phyloP scores from a whole-genome alignment of 352 stramenopile genomes.

The Pythium brachiatum region DNA sequence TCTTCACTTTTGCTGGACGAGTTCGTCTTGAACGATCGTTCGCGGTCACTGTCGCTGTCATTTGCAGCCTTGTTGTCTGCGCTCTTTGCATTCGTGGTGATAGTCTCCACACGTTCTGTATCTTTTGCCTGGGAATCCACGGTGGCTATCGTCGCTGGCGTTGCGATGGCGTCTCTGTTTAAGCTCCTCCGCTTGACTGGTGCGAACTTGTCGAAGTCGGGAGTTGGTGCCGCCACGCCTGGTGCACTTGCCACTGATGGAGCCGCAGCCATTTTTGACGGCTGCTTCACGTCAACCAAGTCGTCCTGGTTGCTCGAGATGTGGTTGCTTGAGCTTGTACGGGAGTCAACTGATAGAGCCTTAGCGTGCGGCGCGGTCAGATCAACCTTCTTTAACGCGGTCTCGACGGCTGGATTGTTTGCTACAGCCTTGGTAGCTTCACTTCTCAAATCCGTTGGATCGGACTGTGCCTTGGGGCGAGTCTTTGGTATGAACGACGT shows the following conservation, averaged over 20 bases:
- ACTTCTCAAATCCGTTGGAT: not conserved
- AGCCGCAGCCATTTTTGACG: not conserved
- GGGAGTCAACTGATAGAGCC: not conserved
- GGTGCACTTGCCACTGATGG: not conserved
- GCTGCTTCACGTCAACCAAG: not conserved
- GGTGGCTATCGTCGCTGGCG: not conserved
- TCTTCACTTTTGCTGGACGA: not conserved
- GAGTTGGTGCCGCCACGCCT: not conserved
- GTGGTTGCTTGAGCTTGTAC: not conserved
- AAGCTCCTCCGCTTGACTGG: slow-evolving; percentile 23
- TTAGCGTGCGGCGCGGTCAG: not conserved
- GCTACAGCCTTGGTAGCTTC: not conserved
- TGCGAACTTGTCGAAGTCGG: slow-evolving; percentile 20
- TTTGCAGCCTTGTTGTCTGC: not conserved
- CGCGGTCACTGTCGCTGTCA: slow-evolving; percentile 15
- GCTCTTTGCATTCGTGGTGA: not conserved
- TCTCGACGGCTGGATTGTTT: not conserved
- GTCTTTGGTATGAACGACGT: slow-evolving; percentile 6
- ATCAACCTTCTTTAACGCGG: not conserved
- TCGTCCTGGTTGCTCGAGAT: slow-evolving; percentile 4
- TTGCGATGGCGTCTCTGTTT: slow-evolving; percentile 6
- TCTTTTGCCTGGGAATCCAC: slow-evolving; percentile 4
- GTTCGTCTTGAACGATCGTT: slow-evolving; percentile 9
- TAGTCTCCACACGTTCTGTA: slow-evolving; percentile 7
- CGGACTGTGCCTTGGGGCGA: not conserved